Evolutionary conservation across 116 monocot species (phyloP), one percentile per base, ranked within the genome.

Genomic region (Trichopus zeylanicus): DNA sequence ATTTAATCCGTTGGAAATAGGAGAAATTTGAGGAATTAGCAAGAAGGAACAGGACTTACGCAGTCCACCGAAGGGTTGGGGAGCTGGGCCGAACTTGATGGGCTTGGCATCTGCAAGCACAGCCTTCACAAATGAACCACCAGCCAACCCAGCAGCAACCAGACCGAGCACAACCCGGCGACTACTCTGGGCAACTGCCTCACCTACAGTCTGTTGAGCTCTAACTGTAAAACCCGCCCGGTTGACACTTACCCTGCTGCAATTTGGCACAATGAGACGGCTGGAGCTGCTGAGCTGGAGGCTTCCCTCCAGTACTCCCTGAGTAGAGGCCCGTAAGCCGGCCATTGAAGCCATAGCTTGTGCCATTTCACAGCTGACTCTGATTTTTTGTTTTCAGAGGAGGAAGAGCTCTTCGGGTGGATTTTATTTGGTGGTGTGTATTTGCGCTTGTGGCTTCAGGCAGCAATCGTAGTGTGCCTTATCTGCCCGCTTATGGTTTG

Each of bases 311-410:
- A 87, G 67, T 20, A 79, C 81, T 0, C 65, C 78, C 60, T 72
- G 81, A 2, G 83, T 64, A 20, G 75, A 73, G 53, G 81, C 78
- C 24, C 66, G 57, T 53, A 91, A 66, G 47, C 84, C 88, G 48
- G 81, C 75, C 84, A 87, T 85, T 6, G 92, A 88, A 67, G 92
- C 84, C 79, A 88, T 77, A 42, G 77, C 73, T 56, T 75, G 73
- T 7, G 75, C 85, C 78, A 81, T 77, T 63, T 26, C 56, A 28
- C 29, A 11, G 28, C 46, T 31, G 21, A 32, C 26, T 59, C 35
- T 67, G 7, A 8, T 12, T 34, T 56, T 56, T 61, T 24, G 6
- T 27, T 53, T 12, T 26, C 0, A 24, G 34, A 35, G 34, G 34
- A 10, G 10, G 34, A 35, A 10, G 34, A 18, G 46, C 12, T 6